These are phyloP conservation scores for Paspalum notatum DNA, from an alignment of 176 grass and related monocot genomes.

Conservation along the genomic window DNA sequence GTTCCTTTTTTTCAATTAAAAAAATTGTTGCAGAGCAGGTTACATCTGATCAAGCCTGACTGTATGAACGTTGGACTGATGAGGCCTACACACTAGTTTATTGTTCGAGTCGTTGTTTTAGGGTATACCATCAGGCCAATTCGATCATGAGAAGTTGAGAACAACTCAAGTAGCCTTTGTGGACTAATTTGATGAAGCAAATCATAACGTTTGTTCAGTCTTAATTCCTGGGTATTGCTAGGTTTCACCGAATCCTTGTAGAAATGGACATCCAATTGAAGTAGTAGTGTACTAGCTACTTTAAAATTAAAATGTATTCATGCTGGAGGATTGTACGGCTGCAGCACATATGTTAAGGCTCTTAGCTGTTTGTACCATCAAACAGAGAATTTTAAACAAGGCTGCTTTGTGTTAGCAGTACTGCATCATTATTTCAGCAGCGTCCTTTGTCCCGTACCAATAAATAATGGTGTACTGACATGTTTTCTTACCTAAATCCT, in stretches of 20 bases:
- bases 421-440: conserved; percentile 25
- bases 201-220: background rate
- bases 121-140: conserved; percentile 14
- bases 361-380: conserved; percentile 39
- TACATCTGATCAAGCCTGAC: conserved; percentile 19
- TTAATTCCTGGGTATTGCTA: background rate
- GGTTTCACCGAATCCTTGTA: conserved; percentile 2
- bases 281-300: background rate
- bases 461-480: conserved; percentile 36
- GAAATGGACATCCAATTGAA: conserved; percentile 1
- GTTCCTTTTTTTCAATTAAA: background rate
- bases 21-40: conserved; percentile 32
- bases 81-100: conserved; percentile 10
- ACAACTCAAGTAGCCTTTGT: background rate
- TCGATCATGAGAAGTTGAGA: background rate
- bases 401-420: conserved; percentile 23
- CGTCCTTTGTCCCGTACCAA: conserved; percentile 24
- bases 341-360: conserved; percentile 22
- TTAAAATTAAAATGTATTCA: background rate
- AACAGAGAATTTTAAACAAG: background rate
- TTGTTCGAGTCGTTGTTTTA: conserved; percentile 6
- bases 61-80: conserved; percentile 39
- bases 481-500: conserved; percentile 44
- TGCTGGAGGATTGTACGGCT: conserved; percentile 15
- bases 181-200: conserved; percentile 5